Evolutionary conservation across 2,329 filamentous ascomycete species (phyloP).

Genomic region (Shiraia sp.): DNA sequence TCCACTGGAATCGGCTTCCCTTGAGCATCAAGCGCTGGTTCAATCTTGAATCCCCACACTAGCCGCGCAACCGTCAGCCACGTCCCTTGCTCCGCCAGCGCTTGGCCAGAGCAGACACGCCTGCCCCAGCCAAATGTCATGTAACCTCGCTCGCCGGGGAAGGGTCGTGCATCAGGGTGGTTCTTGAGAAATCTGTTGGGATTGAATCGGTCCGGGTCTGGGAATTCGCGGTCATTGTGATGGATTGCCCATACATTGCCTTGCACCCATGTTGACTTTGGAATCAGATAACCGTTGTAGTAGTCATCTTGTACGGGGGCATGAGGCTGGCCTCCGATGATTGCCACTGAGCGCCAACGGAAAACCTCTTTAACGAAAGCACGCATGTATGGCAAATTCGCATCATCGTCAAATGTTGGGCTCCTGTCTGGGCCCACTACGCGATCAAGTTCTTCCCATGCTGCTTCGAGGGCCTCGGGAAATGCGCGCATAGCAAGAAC

Average conservation of each 20-base stretch:
- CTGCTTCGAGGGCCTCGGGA: slow-evolving; percentile 31
- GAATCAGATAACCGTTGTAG: slow-evolving; percentile 45
- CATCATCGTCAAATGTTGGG: slow-evolving; percentile 40
- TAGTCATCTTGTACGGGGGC: slow-evolving; percentile 41
- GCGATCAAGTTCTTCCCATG: slow-evolving; percentile 40
- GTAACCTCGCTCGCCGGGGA: slow-evolving; percentile 52
- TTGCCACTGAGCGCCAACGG: slow-evolving; percentile 40
- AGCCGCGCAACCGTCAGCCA: slow-evolving; percentile 62
- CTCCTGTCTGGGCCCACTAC: slow-evolving; percentile 38
- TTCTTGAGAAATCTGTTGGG: slow-evolving; percentile 35
- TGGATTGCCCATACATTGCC: slow-evolving; percentile 50
- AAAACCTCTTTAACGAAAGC: slow-evolving; percentile 43
- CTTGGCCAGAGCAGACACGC: slow-evolving; percentile 62
- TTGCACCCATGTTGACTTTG: slow-evolving; percentile 45
- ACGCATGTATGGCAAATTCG: slow-evolving; percentile 44
- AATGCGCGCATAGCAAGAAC: slow-evolving; percentile 41
- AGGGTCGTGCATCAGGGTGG: slow-evolving; percentile 34
- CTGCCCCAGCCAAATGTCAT: slow-evolving; percentile 62
- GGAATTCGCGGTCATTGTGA: slow-evolving; percentile 43
- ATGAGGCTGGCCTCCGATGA: slow-evolving; percentile 43
- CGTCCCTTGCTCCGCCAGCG: slow-evolving; percentile 63
- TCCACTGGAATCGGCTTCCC: slow-evolving; percentile 58
- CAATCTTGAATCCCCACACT: slow-evolving; percentile 62
- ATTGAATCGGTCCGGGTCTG: slow-evolving; percentile 44
- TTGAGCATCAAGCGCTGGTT: slow-evolving; percentile 44